phyloP scores from a whole-genome alignment of 257 asterid genomes.

The Dorcoceras hygrometricum region DNA sequence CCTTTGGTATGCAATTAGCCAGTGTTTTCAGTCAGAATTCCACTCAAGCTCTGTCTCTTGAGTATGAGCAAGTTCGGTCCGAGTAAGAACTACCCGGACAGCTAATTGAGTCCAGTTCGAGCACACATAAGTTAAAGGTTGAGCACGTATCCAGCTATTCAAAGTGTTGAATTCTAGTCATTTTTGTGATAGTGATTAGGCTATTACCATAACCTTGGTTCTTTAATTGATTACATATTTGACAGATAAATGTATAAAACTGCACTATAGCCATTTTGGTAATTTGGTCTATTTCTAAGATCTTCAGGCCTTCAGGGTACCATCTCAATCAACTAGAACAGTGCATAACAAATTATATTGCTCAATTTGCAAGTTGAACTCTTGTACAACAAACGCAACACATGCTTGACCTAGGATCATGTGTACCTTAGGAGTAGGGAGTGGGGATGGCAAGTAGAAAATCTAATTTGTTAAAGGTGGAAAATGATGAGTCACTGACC shows the following conservation, averaged over 20 bases:
- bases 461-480: not conserved
- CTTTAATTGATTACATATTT: no score
- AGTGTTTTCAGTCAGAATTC: not conserved
- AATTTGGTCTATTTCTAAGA: not conserved
- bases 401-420: no score
- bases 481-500: slow-evolving; percentile 46
- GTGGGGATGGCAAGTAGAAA: slow-evolving; percentile 6
- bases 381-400: no score
- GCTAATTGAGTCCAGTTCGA: not conserved
- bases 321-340: not conserved
- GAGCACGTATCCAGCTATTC: not conserved
- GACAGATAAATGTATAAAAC: no score
- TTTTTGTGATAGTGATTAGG: not conserved
- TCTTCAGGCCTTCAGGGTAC: not conserved
- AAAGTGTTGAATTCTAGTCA: not conserved
- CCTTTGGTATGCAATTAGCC: not conserved
- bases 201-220: not conserved
- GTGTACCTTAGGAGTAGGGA: not conserved
- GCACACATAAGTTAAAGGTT: not conserved
- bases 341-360: not conserved
- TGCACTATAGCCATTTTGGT: not conserved
- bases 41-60: not conserved
- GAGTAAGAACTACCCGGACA: not conserved
- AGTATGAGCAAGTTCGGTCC: not conserved
- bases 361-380: no score